These are phyloP conservation scores for Candida anglica DNA, from an alignment of 805 yeast species.

Conservation along the genomic window DNA sequence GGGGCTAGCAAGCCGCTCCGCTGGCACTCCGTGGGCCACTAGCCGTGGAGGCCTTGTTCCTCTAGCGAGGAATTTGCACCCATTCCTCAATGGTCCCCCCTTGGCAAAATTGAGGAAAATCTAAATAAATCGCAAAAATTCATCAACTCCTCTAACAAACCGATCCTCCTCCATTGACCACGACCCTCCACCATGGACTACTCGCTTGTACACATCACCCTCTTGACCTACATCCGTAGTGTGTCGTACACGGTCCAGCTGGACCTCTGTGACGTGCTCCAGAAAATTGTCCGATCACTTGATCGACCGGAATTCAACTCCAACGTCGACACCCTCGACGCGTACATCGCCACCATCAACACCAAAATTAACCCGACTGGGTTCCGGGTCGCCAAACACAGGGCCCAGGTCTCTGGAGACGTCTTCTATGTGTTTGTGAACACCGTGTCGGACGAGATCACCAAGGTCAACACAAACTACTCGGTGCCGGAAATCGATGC, in stretches of 20 bases:
- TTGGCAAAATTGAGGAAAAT: no score
- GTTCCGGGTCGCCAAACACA: slow-evolving; percentile 38
- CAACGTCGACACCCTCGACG: not conserved
- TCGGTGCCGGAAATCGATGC: slow-evolving; percentile 37
- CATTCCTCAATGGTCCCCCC: no score
- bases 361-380: slow-evolving; percentile 30
- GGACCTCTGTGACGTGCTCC: slow-evolving; percentile 19
- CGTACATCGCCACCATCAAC: slow-evolving; percentile 25
- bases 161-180: no score
- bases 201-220: slow-evolving; percentile 1
- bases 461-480: slow-evolving; percentile 35
- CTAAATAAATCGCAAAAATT: no score
- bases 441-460: slow-evolving; percentile 32
- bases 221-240: slow-evolving; percentile 3
- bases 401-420: slow-evolving; percentile 30
- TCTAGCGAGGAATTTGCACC: no score
- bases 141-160: no score
- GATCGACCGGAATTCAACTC: not conserved
- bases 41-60: no score
- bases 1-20: no score
- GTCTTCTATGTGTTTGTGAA: slow-evolving; percentile 38
- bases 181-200: slow-evolving; percentile 5
- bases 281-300: slow-evolving; percentile 9
- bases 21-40: no score
- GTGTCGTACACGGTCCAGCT: slow-evolving; percentile 5